phyloP scores from a whole-genome alignment of 129 eudicot species.

The Gnaphalium uliginosum region DNA sequence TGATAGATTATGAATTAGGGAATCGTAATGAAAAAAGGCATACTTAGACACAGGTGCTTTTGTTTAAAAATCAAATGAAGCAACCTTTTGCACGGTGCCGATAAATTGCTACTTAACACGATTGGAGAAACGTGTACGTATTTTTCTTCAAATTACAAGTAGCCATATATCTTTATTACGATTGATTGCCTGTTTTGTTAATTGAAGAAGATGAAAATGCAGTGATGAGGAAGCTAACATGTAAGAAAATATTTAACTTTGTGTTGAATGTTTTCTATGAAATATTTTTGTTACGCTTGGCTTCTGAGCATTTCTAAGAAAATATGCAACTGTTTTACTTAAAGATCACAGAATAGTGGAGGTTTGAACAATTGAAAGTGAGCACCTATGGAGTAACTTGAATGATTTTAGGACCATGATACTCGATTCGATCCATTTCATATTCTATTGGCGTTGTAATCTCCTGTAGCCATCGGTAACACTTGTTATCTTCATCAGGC shows the following conservation, averaged over 20 bases:
- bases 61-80: slow-evolving; percentile 24
- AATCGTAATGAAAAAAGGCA: slow-evolving; percentile 43
- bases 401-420: too few species aligned
- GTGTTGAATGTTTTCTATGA: slow-evolving; percentile 58
- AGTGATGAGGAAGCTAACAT: slow-evolving; percentile 73
- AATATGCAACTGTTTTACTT: too few species aligned
- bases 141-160: slow-evolving; percentile 48
- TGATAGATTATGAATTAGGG: too few species aligned
- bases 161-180: slow-evolving; percentile 23
- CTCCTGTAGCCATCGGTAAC: too few species aligned
- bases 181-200: background rate
- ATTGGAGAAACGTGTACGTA: slow-evolving; percentile 29
- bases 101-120: slow-evolving; percentile 50
- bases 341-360: too few species aligned
- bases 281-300: slow-evolving; percentile 82
- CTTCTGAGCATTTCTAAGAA: slow-evolving; percentile 67
- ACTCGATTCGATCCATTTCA: too few species aligned
- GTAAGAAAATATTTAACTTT: slow-evolving; percentile 50
- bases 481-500: too few species aligned
- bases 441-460: too few species aligned
- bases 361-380: too few species aligned
- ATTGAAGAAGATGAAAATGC: slow-evolving; percentile 13
- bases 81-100: slow-evolving; percentile 89
- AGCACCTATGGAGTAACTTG: too few species aligned
- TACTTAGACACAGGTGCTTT: slow-evolving; percentile 65